Percentiles rank a stretch among this genome's conserved stretches.
phyloP scores from a whole-genome alignment of 768 basidiomycete genomes.

The Sarcodon aspratus region DNA sequence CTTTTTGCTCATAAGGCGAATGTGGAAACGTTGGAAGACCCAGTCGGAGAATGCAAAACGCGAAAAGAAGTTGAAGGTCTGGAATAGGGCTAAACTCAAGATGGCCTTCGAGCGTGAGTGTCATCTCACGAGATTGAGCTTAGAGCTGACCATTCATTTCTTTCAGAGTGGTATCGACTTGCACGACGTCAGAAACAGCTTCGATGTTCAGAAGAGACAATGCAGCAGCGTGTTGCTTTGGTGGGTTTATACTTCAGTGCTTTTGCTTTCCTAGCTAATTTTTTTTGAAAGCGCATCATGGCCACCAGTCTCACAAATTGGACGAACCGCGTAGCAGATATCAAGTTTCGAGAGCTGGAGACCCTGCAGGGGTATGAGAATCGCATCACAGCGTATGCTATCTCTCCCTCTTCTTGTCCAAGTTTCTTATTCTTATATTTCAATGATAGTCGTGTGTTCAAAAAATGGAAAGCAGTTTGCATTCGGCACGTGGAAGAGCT shows the following conservation, averaged over 20 bases:
- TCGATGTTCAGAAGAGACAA: conserved; percentile 31
- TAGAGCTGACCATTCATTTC: neutral
- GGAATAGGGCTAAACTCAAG: conserved; percentile 27
- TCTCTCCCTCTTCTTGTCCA: neutral
- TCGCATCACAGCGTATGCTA: conserved; percentile 23
- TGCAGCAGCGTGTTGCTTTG: conserved; percentile 26
- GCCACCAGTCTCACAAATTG: conserved; percentile 39
- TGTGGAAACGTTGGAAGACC: conserved; percentile 37
- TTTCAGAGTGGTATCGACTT: conserved; percentile 36
- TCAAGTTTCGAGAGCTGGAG: conserved; percentile 67
- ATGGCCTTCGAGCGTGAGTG: conserved; percentile 24
- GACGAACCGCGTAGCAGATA: conserved; percentile 63
- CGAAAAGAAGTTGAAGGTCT: conserved; percentile 30
- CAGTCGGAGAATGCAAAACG: conserved; percentile 32
- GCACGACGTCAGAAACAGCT: conserved; percentile 26
- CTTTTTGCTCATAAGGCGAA: conserved; percentile 35
- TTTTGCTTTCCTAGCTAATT: neutral
- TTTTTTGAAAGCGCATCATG: conserved; percentile 35
- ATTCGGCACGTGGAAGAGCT: conserved; percentile 58
- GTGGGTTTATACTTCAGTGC: conserved; percentile 17
- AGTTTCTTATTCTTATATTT: neutral
- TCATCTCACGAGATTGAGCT: neutral
- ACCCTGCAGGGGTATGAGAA: conserved; percentile 35
- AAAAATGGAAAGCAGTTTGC: conserved; percentile 57
- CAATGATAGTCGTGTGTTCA: conserved; percentile 38